phyloP scores from a whole-genome alignment of 2,329 filamentous ascomycete genomes.

The Didymella exigua region DNA sequence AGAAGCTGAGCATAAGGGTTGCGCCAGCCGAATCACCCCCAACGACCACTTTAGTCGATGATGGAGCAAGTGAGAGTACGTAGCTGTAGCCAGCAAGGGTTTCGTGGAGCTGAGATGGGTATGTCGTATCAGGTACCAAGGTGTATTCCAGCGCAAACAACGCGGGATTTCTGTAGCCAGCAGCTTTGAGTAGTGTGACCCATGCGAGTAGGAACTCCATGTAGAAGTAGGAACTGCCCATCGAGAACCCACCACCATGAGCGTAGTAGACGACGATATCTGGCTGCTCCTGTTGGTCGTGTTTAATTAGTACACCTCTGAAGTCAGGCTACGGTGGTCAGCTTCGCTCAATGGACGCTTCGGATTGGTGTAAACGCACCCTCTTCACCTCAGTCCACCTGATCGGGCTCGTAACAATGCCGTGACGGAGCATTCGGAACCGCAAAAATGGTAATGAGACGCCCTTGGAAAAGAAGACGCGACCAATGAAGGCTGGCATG shows the following conservation, averaged over 20 bases:
- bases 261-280: constrained; percentile 83
- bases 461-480: constrained; percentile 77
- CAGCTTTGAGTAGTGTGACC: constrained; percentile 67
- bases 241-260: constrained; percentile 82
- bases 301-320: constrained; percentile 72
- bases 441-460: constrained; percentile 75
- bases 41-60: constrained; percentile 69
- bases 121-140: constrained; percentile 74
- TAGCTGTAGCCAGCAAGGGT: constrained; percentile 73
- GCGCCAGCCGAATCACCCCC: constrained; percentile 82
- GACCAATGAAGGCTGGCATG: constrained; percentile 70
- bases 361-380: constrained; percentile 45
- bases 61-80: constrained; percentile 63
- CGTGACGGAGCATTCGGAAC: constrained; percentile 77
- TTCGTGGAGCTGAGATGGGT: constrained; percentile 75
- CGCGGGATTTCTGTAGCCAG: constrained; percentile 75
- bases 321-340: constrained; percentile 51
- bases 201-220: constrained; percentile 77
- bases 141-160: constrained; percentile 83
- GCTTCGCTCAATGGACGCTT: background rate
- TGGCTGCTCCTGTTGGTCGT: constrained; percentile 64
- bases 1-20: constrained; percentile 72
- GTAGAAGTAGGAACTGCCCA: constrained; percentile 85
- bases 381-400: constrained; percentile 66
- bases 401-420: constrained; percentile 66